Evolutionary conservation across 345 rosid species (phyloP).

Genomic region (Aurinia saxatilis): DNA sequence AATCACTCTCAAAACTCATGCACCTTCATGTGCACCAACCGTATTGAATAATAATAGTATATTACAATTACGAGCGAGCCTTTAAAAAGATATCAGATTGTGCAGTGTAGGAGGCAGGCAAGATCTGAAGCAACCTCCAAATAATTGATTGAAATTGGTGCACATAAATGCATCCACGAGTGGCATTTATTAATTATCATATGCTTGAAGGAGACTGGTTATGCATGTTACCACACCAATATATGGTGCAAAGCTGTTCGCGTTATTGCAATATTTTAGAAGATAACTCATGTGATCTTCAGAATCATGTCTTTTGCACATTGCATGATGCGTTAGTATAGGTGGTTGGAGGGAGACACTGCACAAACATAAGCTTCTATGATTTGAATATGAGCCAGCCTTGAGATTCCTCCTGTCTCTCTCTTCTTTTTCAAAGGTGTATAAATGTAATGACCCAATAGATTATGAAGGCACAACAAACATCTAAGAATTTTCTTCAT

Average conservation of each 20-base stretch:
- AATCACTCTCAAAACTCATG: too few relatives aligned
- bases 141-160: too few relatives aligned
- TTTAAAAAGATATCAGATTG: too few relatives aligned
- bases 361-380: conserved; percentile 1
- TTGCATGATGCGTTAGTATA: neutral
- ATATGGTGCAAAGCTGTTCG: neutral
- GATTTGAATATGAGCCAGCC: neutral
- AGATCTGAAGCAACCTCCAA: too few relatives aligned
- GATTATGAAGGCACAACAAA: conserved; percentile 1
- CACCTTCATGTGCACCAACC: too few relatives aligned
- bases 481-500: conserved; percentile 1
- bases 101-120: too few relatives aligned
- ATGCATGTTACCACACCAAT: neutral
- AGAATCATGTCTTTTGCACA: neutral
- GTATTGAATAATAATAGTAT: too few relatives aligned
- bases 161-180: neutral
- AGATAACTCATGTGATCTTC: conserved; percentile 1
- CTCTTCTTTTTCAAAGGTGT: too few relatives aligned
- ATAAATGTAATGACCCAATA: conserved; percentile 6
- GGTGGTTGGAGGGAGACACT: conserved; percentile 12
- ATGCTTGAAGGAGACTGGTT: neutral
- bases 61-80: too few relatives aligned
- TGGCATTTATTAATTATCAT: conserved; percentile 1
- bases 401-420: too few relatives aligned
- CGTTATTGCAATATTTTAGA: neutral